Evolutionary conservation across 176 grass and related monocot genomes (phyloP), one percentile per base, ranked within the genome.

Genomic region (Sorghum bicolor): DNA sequence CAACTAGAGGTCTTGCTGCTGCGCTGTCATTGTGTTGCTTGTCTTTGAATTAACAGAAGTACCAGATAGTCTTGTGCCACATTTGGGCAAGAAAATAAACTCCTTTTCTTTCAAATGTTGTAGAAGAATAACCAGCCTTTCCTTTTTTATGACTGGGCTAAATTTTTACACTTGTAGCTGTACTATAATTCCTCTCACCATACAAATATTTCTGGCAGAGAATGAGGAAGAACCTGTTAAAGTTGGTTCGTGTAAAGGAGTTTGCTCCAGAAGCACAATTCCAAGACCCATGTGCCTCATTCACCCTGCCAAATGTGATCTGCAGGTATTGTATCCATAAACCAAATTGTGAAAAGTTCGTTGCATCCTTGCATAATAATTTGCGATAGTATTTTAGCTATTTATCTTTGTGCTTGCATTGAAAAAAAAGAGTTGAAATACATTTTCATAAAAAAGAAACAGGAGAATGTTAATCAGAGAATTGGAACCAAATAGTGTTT

Each of bases 201-300:
- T 80, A 0, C 26, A 62, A 60, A 86, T 90, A 20, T 84, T 58
- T 79, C 64, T 89, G 48, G 74, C 96, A 98, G 93, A 93, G 88
- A 89, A 98, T 93, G 92, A 95, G 96, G 76, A 98, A 93, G 77
- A 98, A 98, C 76, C 80, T 98, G 65, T 87, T 98, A 70, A 98
- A 93, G 80, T 86, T 95, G 83, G 87, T 98, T 8, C 92, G 86
- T 9, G 91, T 98, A 39, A 98, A 95, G 80, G 96, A 98, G 80
- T 98, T 98, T 72, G 87, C 92, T 70, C 91, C 88, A 50, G 92
- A 95, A 92, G 93, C 91, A 82, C 96, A 95, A 80, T 98, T 90
- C 48, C 88, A 90, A 83, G 89, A 98, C 50, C 83, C 82, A 61
- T 88, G 87, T 69, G 67, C 87, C 24, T 95, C 93, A 19, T 95